Base-by-base conservation (phyloP, 2,329 filamentous ascomycete genomes). In the Lasiodiplodia gonubiensis region DNA sequence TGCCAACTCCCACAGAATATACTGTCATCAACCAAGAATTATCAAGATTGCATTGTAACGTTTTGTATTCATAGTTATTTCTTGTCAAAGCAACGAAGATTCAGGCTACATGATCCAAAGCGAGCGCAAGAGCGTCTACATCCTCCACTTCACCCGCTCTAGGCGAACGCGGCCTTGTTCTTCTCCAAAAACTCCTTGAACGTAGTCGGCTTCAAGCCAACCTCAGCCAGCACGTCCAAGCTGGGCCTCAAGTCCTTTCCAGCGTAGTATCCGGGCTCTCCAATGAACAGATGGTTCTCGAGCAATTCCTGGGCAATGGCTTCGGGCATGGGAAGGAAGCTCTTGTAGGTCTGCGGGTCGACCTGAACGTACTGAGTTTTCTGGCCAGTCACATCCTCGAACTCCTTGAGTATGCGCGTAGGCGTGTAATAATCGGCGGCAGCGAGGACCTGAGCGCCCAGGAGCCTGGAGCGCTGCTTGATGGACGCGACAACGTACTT, bases 231-330 rank as follows among this genome's bases (percentile, higher is more conserved):
- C 67, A 80, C 69, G 55, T 68, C 69, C 30, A 76, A 78, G 68
- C 78, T 80, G 69, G 79, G 76, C 5, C 81, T 77, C 53, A 85
- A 75, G 49, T 72, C 70, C 59, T 69, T 82, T 14, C 83, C 83
- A 8, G 80, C 81, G 71, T 81, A 88, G 70, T 88, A 88, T 0
- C 86, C 85, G 49, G 80, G 83, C 25, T 84, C 80, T 64, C 82
- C 78, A 68, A 88, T 74, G 57, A 88, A 76, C 53, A 81, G 74
- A 74, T 86, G 82, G 69, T 86, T 88, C 75, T 88, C 82, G 33
- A 83, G 75, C 72, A 87, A 66, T 73, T 88, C 86, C 67, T 84
- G 77, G 16, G 79, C 78, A 71, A 77, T 75, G 33, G 78, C 75
- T 7, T 80, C 78, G 18, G 39, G 39, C 18, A 42, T 42, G 2